Evolutionary conservation across 2,329 filamentous ascomycete genomes (phyloP).

Genomic region (Erysiphe pulchra): DNA sequence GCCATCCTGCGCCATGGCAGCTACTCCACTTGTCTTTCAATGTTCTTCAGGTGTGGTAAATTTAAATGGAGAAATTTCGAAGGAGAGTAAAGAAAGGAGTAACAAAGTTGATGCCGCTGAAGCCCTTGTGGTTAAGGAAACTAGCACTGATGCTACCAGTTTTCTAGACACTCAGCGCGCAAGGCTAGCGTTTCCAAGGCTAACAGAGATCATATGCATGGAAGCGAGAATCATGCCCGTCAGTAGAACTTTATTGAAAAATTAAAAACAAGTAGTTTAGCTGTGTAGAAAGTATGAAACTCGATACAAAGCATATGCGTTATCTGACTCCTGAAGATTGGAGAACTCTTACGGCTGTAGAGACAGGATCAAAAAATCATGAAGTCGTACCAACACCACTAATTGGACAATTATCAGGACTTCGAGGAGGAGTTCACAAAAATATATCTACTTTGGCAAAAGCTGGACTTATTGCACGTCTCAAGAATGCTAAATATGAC

Average conservation of each 20-base stretch:
- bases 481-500: conserved; percentile 93
- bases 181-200: no score
- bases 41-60: neutral
- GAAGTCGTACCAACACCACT: conserved; percentile 81
- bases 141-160: no score
- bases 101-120: no score
- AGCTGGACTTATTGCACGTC: conserved; percentile 65
- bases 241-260: no score
- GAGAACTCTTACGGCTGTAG: conserved; percentile 78
- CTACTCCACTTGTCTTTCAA: neutral
- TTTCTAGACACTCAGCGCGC: no score
- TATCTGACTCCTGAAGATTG: conserved; percentile 86
- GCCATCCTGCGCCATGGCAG: conserved; percentile 69
- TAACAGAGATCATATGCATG: no score
- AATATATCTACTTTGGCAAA: conserved; percentile 84
- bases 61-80: no score
- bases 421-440: conserved; percentile 62
- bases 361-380: conserved; percentile 86
- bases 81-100: no score
- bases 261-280: no score
- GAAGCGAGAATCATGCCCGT: no score
- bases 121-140: no score
- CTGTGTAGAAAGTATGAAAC: conserved; percentile 39
- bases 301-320: conserved; percentile 81
- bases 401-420: conserved; percentile 60